These are phyloP conservation scores for Diaporthe helianthi DNA, from an alignment of 2,329 filamentous ascomycete genomes.

Conservation along the genomic window DNA sequence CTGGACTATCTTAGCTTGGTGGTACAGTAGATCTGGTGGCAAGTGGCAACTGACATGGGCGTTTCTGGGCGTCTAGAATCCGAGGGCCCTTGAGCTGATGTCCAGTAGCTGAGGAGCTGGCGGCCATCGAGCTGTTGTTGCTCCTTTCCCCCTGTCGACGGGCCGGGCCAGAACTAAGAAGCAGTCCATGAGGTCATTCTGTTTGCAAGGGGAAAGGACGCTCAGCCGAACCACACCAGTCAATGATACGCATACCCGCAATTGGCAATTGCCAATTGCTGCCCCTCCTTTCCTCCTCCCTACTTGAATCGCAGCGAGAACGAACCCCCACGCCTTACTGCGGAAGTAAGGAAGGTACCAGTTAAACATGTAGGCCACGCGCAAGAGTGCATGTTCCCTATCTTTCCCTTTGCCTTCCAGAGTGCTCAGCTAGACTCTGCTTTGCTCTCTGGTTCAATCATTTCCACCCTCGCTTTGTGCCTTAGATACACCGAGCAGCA, in stretches of 20 bases:
- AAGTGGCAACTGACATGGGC: not conserved
- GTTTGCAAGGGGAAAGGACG: not conserved
- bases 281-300: no score
- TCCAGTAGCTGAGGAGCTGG: no score
- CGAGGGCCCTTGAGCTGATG: not conserved
- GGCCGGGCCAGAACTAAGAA: not conserved
- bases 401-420: not conserved
- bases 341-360: not conserved
- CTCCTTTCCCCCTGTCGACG: not conserved
- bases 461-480: no score
- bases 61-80: not conserved
- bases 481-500: not conserved
- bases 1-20: constrained; percentile 10
- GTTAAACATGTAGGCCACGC: no score
- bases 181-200: constrained; percentile 19
- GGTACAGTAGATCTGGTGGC: constrained; percentile 11
- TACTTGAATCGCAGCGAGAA: no score
- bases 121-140: constrained; percentile 5
- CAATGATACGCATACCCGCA: constrained; percentile 9
- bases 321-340: not conserved
- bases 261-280: not conserved
- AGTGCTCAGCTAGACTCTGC: not conserved
- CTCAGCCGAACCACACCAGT: not conserved
- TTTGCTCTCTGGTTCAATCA: not conserved
- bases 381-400: not conserved